Base-by-base conservation (phyloP, 805 yeast genomes). In the Starmera caribaea region DNA sequence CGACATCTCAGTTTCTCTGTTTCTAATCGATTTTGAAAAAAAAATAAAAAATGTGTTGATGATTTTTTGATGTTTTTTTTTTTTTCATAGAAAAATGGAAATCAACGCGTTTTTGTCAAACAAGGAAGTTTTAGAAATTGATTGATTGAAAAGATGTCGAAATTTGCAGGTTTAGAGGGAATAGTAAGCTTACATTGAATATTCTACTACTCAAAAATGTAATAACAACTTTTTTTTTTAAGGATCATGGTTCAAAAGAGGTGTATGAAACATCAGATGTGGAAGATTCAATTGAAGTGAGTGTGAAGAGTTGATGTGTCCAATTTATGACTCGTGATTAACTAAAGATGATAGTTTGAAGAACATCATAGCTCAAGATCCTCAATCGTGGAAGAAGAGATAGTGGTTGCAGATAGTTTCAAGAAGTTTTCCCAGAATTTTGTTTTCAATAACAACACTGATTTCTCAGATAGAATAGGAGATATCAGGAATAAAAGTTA, bases 251-350 rank as follows among this genome's bases (percentile, higher is more conserved):
- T 4, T 45, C 61, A 1, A 57, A 49, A 40, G 71, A 63, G 28
- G 62, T 71, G 3, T 70, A 58, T 43, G 75, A 71, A 49, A 68
- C 74, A 7, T 51, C 56, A 3, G 57, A 53, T 37, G 45, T 46
- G 1, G 71, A 74, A 4, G 75, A 70, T 41, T 51, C 63, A 3
- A 66, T 66, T 36, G 63, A 63, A 21, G 61, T 57, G 5, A 49
- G 51, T 31, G 49, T n/a, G n/a, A n/a, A n/a, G n/a, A n/a, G n/a
- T n/a, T n/a, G n/a, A n/a, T n/a, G n/a, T n/a, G n/a, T n/a, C n/a
- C n/a, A n/a, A n/a, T n/a, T n/a, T n/a, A n/a, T n/a, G n/a, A n/a
- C 36, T 12, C 1, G 6, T 6, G 14, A 9, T 5, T 13, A 28
- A 35, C 16, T n/a, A n/a, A 15, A 4, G 4, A 4, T 12, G 41